Evolutionary conservation across 2,329 filamentous ascomycete species (phyloP).

Genomic region (Coniochaeta ligniaria): DNA sequence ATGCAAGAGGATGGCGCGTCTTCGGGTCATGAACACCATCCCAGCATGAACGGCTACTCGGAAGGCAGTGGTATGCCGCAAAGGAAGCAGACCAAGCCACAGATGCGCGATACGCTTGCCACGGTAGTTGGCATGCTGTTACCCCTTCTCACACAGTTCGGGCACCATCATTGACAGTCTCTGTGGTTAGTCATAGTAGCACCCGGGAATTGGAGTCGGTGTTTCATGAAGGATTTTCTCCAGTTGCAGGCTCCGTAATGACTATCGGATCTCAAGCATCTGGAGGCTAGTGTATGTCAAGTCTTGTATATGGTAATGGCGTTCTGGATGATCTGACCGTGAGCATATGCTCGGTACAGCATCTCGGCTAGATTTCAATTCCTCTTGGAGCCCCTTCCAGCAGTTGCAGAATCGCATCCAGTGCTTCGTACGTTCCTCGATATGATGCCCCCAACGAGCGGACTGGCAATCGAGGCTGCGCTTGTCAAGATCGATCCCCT

Average conservation of each 20-base stretch:
- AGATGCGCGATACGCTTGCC: constrained; percentile 62
- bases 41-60: constrained; percentile 44
- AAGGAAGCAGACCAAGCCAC: constrained; percentile 46
- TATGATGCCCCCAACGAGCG: neutral
- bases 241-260: neutral
- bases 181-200: neutral
- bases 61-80: constrained; percentile 37
- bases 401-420: too few species aligned
- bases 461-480: neutral
- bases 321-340: too few species aligned
- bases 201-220: constrained; percentile 1
- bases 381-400: too few species aligned
- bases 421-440: too few species aligned
- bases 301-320: neutral
- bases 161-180: constrained; percentile 55
- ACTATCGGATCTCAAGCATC: neutral
- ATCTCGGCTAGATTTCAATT: too few species aligned
- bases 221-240: constrained; percentile 4
- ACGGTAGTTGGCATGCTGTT: constrained; percentile 72
- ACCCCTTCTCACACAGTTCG: constrained; percentile 70
- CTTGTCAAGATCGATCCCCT: neutral
- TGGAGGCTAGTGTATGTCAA: neutral
- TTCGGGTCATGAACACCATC: constrained; percentile 43
- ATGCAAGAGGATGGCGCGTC: constrained; percentile 71
- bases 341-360: too few species aligned